Evolutionary conservation across 306 rosid genomes (phyloP).

Genomic region (Citrullus mucosospermus): DNA sequence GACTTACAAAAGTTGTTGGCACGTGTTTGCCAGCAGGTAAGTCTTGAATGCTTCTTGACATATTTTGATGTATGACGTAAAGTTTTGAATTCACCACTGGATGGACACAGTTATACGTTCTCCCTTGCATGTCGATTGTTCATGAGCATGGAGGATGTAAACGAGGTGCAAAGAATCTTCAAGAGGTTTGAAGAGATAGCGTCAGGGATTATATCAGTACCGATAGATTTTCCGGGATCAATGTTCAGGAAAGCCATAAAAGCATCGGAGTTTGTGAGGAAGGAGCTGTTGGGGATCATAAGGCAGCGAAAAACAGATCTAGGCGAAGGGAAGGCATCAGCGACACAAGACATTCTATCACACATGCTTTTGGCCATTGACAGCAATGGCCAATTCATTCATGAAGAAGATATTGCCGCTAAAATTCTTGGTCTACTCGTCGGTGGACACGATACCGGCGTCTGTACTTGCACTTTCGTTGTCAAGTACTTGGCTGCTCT

Average conservation of each 20-base stretch:
- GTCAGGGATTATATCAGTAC: constrained; percentile 2
- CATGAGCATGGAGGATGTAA: not conserved
- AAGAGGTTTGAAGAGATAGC: not conserved
- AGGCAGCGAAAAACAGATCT: constrained; percentile 1
- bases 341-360: constrained; percentile 1
- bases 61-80: no score
- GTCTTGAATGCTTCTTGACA: no score
- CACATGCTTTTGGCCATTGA: not conserved
- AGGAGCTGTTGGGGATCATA: not conserved
- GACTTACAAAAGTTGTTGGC: no score
- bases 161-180: not conserved
- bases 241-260: not conserved
- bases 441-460: constrained; percentile 7
- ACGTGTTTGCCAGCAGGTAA: no score
- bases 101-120: not conserved
- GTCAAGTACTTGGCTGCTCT: constrained; percentile 6
- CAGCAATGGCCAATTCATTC: not conserved
- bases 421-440: not conserved
- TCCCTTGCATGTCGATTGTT: not conserved
- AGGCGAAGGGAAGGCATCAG: not conserved
- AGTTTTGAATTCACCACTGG: no score
- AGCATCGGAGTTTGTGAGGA: not conserved
- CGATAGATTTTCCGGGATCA: constrained; percentile 1
- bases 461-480: not conserved
- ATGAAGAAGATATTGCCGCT: constrained; percentile 1